These are phyloP conservation scores for Vaccinium vitisidaea DNA, from an alignment of 148 eudicot genomes.

Conservation along the genomic window DNA sequence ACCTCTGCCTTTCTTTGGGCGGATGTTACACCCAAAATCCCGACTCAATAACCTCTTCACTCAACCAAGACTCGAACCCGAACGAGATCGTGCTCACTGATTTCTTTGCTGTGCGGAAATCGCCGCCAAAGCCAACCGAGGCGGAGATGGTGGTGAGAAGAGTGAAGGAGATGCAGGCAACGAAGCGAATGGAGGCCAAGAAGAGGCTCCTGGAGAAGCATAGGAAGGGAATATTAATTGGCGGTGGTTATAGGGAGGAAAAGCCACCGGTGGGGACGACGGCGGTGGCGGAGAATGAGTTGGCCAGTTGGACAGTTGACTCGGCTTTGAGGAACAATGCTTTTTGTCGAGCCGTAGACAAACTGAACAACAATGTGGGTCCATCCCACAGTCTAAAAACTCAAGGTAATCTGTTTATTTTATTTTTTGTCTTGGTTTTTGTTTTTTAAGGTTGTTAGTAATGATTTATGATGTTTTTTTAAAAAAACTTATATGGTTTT, in stretches of 20 bases:
- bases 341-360: neutral
- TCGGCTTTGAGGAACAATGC: neutral
- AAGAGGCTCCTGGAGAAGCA: constrained; percentile 7
- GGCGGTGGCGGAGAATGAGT: neutral
- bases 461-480: too few relatives aligned
- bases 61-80: neutral
- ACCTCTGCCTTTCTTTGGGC: constrained; percentile 13
- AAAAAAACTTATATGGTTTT: too few relatives aligned
- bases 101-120: too few relatives aligned
- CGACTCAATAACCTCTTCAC: neutral
- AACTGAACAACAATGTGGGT: neutral
- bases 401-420: neutral
- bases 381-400: neutral
- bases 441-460: neutral
- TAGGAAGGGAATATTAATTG: neutral
- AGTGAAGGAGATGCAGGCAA: neutral
- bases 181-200: neutral
- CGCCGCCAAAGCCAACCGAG: neutral
- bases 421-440: neutral
- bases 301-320: neutral
- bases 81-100: too few relatives aligned
- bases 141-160: constrained; percentile 1
- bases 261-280: neutral
- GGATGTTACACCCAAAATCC: neutral
- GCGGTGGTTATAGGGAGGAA: neutral